Evolutionary conservation across 768 basidiomycete species (phyloP), one percentile per base, ranked within the genome.

Genomic region (Boletus subparvulus): DNA sequence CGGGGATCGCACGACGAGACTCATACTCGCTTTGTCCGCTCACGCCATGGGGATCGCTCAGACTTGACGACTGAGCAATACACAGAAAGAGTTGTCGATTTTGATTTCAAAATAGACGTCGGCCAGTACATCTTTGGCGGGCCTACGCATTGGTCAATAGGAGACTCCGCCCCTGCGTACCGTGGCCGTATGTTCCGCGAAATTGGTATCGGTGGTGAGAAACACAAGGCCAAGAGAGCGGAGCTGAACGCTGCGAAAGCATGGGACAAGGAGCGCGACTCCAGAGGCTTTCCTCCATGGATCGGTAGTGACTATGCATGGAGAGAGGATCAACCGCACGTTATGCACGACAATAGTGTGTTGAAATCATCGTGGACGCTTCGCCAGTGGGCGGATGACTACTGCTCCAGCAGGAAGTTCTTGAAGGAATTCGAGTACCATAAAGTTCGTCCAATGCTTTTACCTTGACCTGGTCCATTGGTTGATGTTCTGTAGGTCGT

Each of bases 341-440:
- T 67, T 17, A 73, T 64, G 66, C 56, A 63, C 30, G 21, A 46
- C 24, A 36, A 49, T 14, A 65, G 61, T 32, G 62, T 68, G 8
- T 68, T 86, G 43, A 77, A 73, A 53, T 86, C 85, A 3, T 83
- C 83, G 16, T 82, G 81, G 72, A 80, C 85, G 0, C 66, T 92
- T 42, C 76, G 88, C 33, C 79, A 87, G 56, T 94, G 92, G 92
- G 90, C 90, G 9, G 89, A 92, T 61, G 85, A 88, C 54, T 93
- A 91, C 63, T 92, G 90, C 55, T 77, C 80, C 26, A 88, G 86
- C 63, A 75, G 69, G 9, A 92, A 87, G 63, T 69, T 78, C 16
- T 74, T 93, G 59, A 93, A 92, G 68, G 90, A 92, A 71, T 91
- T 94, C 65, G 77, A 81, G 7, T 88, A 91, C 59, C 74, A 79